Evolutionary conservation across 1,284 basidiomycete species (phyloP), one percentile per base, ranked within the genome.

Genomic region (Melampsora americana): DNA sequence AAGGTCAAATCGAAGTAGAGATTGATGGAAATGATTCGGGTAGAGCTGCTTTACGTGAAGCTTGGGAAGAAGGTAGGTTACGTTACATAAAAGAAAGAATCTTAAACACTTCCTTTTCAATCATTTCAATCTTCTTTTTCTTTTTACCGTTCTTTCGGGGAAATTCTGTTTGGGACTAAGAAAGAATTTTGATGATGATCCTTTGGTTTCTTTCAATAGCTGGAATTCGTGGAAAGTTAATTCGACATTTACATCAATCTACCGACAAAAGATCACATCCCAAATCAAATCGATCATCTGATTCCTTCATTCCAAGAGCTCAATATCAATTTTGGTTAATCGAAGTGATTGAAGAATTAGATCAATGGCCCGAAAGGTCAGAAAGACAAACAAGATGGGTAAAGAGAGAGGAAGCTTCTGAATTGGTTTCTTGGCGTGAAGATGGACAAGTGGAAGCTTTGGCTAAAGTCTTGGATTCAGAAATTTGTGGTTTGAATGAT

Each of bases 61-160:
- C 69, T 70, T 70, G 69, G 69, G 69, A 70, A 30, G 69, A 70
- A 70, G 69, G 69, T 70, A 62, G n/a, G n/a, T n/a, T n/a, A n/a
- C n/a, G 44, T 26, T 16, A 44, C 26, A 42, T 23, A 4, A 28
- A 39, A n/a, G 5, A 16, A 11, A n/a, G 28, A 42, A n/a, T 42
- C 5, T 66, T 42, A 11, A 16, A 26, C 20, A 46, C 16, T 14
- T 20, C 20, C 4, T 26, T 61, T 26, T 20, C 6, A 67, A n/a
- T n/a, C 12, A 50, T n/a, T 50, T 30, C 18, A n/a, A n/a, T 0
- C 18, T 4, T 44, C n/a, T 48, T 39, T 66, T 66, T 44, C 14
- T 39, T 66, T 35, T 4, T 9, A 23, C 23, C 16, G 12, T n/a
- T 39, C 4, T 39, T 3, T 39, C 39, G 12, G 39, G n/a, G n/a